These are phyloP conservation scores for Ambrosia hybrid DNA, from an alignment of 140 eudicot species.

Conservation along the genomic window DNA sequence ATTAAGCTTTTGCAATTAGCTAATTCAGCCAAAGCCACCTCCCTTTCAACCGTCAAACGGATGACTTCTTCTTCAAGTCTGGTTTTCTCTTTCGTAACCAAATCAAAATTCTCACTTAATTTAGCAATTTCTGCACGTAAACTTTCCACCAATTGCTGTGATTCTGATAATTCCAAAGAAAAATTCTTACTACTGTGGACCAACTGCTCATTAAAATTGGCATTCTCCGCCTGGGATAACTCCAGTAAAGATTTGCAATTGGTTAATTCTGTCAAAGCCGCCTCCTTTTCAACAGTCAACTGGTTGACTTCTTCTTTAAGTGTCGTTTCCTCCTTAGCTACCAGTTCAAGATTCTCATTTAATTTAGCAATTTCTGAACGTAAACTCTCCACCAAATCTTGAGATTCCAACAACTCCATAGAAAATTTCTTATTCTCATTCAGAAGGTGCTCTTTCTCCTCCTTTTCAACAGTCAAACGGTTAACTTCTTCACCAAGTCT, in stretches of 20 bases:
- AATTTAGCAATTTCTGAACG: slow-evolving; percentile 11
- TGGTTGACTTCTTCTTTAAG: slow-evolving; percentile 17
- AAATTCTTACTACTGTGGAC: slow-evolving; percentile 45
- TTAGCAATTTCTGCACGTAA: slow-evolving; percentile 47
- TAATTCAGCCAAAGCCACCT: slow-evolving; percentile 43
- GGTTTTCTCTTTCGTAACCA: slow-evolving; percentile 41
- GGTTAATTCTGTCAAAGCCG: slow-evolving; percentile 40
- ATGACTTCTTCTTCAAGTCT: slow-evolving; percentile 48
- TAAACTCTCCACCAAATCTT: slow-evolving; percentile 6
- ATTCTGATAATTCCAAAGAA: slow-evolving; percentile 47
- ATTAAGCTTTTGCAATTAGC: slow-evolving; percentile 29
- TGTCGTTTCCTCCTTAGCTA: background rate
- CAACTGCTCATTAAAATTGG: slow-evolving; percentile 33
- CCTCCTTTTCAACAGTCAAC: slow-evolving; percentile 35
- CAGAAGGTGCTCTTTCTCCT: slow-evolving; percentile 28
- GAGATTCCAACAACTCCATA: slow-evolving; percentile 8
- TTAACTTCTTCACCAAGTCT: slow-evolving; percentile 48
- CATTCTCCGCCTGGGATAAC: slow-evolving; percentile 51
- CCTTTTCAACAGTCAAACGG: slow-evolving; percentile 27
- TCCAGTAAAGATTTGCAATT: slow-evolving; percentile 35
- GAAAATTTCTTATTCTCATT: background rate
- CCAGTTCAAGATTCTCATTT: slow-evolving; percentile 5
- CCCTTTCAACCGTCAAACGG: slow-evolving; percentile 37
- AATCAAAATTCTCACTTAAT: slow-evolving; percentile 34
- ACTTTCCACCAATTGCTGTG: slow-evolving; percentile 46